Evolutionary conservation across 371 early-diverging fungal species (phyloP).

Genomic region (Nematocida ausubeli): DNA sequence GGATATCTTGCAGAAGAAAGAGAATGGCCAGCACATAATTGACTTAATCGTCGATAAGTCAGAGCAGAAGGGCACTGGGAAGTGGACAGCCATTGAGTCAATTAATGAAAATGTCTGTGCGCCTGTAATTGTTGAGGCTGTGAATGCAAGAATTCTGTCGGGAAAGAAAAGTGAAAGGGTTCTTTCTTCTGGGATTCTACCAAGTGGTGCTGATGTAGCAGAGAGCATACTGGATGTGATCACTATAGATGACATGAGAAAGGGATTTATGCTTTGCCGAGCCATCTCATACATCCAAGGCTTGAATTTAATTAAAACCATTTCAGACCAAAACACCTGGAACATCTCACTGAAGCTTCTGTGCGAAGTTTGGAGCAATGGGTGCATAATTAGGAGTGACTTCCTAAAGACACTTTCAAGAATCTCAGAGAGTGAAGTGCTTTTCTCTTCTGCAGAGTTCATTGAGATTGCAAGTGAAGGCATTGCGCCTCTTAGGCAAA

Average conservation of each 20-base stretch:
- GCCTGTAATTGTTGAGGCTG: constrained; percentile 90
- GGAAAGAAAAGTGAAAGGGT: constrained; percentile 83
- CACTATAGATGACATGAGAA: constrained; percentile 74
- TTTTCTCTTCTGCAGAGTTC: constrained; percentile 72
- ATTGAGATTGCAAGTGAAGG: constrained; percentile 84
- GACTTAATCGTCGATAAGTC: constrained; percentile 89
- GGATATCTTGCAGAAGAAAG: constrained; percentile 83
- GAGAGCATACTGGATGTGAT: constrained; percentile 8
- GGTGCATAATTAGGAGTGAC: constrained; percentile 84
- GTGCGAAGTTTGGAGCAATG: constrained; percentile 95
- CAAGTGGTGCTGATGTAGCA: not conserved
- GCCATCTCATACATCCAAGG: constrained; percentile 96
- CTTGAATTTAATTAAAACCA: constrained; percentile 91
- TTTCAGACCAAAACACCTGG: constrained; percentile 83
- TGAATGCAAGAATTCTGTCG: constrained; percentile 88
- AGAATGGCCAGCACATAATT: constrained; percentile 76
- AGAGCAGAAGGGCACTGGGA: constrained; percentile 95
- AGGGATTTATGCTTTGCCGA: constrained; percentile 88
- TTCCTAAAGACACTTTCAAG: constrained; percentile 44
- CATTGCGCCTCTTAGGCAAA: constrained; percentile 76
- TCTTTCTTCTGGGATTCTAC: not conserved
- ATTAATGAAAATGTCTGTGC: constrained; percentile 85
- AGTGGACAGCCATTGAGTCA: constrained; percentile 89
- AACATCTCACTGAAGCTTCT: constrained; percentile 86
- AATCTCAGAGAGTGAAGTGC: not conserved